phyloP scores from a whole-genome alignment of 2,329 filamentous ascomycete species.

The Trichoderma semiorbis region DNA sequence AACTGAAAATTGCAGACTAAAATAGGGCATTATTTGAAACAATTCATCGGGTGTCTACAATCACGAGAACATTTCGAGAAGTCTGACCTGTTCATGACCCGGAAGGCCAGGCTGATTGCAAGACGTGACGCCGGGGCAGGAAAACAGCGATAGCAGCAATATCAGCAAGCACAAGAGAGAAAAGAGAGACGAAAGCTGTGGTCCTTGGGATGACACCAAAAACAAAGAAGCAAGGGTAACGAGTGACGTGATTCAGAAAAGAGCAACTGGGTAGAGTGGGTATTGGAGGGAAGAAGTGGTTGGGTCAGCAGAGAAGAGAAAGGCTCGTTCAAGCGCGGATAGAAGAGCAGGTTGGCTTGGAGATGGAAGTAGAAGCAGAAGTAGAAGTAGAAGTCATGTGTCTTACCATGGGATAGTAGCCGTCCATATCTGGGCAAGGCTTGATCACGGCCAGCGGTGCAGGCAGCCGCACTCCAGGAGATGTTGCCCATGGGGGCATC shows the following conservation, averaged over 20 bases:
- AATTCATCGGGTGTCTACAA: neutral
- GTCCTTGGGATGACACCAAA: slow-evolving; percentile 16
- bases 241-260: slow-evolving; percentile 22
- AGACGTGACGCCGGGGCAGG: slow-evolving; percentile 19
- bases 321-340: neutral
- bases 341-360: neutral
- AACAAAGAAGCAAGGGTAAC: slow-evolving; percentile 26
- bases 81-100: slow-evolving; percentile 15
- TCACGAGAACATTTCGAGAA: neutral
- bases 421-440: neutral
- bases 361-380: neutral
- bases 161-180: slow-evolving; percentile 18
- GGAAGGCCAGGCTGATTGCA: neutral
- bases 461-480: slow-evolving; percentile 8
- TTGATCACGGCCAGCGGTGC: neutral
- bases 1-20: neutral
- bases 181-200: slow-evolving; percentile 14
- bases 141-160: slow-evolving; percentile 26
- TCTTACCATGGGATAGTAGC: slow-evolving; percentile 10
- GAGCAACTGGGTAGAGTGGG: slow-evolving; percentile 25
- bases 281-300: slow-evolving; percentile 12
- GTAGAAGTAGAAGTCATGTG: neutral
- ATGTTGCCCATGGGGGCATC: neutral
- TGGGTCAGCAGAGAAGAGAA: slow-evolving; percentile 6
- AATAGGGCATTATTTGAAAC: neutral